phyloP scores from a whole-genome alignment of 805 yeast species.

The Pichia manshurica region DNA sequence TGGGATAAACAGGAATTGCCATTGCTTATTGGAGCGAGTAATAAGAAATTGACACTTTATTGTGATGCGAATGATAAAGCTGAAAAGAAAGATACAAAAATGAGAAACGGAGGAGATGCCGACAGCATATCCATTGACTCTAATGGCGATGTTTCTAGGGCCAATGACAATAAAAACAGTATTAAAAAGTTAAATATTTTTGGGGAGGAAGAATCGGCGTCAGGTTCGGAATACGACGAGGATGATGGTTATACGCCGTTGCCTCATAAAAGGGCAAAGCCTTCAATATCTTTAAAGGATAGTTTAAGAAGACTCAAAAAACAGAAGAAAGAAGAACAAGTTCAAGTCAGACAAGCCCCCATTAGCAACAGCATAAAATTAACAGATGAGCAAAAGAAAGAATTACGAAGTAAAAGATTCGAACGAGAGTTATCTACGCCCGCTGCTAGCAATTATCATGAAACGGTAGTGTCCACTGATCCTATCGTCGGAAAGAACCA shows the following conservation, averaged over 20 bases:
- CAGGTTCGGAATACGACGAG: constrained; percentile 6
- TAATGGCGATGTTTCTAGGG: background rate
- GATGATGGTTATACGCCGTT: background rate
- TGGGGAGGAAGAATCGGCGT: constrained; percentile 17
- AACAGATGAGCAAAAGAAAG: constrained; percentile 3
- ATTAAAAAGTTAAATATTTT: constrained; percentile 15
- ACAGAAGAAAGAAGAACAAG: constrained; percentile 4
- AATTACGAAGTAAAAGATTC: constrained; percentile 42
- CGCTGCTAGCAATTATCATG: constrained; percentile 8
- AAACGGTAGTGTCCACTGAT: constrained; percentile 3
- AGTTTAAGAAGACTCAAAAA: constrained; percentile 8
- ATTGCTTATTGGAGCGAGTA: constrained; percentile 21
- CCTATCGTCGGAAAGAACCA: constrained; percentile 57
- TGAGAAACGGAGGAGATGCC: background rate
- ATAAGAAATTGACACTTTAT: constrained; percentile 17
- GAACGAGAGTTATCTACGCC: constrained; percentile 29
- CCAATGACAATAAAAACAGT: background rate
- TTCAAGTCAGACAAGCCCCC: background rate
- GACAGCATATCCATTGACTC: too few relatives aligned
- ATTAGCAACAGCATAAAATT: background rate
- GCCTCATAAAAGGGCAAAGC: background rate
- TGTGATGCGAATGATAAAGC: constrained; percentile 12
- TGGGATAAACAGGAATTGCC: constrained; percentile 54
- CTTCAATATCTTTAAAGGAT: constrained; percentile 1
- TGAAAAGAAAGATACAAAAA: background rate